These are phyloP conservation scores for Tranzscheliella williamsii DNA, from an alignment of 1,284 basidiomycete species.

Conservation along the genomic window DNA sequence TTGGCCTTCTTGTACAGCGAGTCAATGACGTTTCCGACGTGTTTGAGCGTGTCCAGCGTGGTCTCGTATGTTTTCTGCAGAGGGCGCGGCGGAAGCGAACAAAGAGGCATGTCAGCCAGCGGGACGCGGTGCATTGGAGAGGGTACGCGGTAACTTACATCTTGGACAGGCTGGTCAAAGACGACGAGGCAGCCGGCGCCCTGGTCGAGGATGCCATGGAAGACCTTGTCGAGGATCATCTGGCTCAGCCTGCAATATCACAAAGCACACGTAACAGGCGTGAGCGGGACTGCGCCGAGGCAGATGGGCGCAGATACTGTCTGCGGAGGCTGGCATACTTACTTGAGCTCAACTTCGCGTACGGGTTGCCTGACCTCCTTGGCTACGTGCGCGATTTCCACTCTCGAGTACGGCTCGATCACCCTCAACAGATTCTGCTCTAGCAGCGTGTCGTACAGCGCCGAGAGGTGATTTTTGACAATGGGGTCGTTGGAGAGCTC, in stretches of 20 bases:
- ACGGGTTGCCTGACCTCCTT: constrained; percentile 84
- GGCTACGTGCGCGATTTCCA: constrained; percentile 88
- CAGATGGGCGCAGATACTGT: too few species aligned
- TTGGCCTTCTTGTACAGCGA: constrained; percentile 73
- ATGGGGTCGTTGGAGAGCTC: constrained; percentile 91
- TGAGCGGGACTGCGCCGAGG: too few species aligned
- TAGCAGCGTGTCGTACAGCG: constrained; percentile 89
- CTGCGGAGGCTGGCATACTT: constrained; percentile 62
- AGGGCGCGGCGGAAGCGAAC: too few species aligned
- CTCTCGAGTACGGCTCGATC: constrained; percentile 90
- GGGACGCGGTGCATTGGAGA: too few species aligned
- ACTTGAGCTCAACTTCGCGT: constrained; percentile 93
- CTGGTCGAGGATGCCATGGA: constrained; percentile 93
- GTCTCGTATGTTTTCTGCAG: constrained; percentile 78
- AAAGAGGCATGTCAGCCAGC: too few species aligned
- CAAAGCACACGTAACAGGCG: too few species aligned
- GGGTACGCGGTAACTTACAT: constrained; percentile 62
- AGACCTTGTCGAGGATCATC: constrained; percentile 96
- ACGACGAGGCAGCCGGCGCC: constrained; percentile 88
- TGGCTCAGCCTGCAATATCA: constrained; percentile 76
- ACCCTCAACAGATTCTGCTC: constrained; percentile 93
- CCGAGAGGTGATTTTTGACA: constrained; percentile 87
- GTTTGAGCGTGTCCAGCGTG: constrained; percentile 83
- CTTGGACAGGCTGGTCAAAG: constrained; percentile 79
- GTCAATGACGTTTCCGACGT: constrained; percentile 88